Evolutionary conservation across 2,329 filamentous ascomycete species (phyloP), one percentile per base, ranked within the genome.

Genomic region (Domatiomyces globalis): DNA sequence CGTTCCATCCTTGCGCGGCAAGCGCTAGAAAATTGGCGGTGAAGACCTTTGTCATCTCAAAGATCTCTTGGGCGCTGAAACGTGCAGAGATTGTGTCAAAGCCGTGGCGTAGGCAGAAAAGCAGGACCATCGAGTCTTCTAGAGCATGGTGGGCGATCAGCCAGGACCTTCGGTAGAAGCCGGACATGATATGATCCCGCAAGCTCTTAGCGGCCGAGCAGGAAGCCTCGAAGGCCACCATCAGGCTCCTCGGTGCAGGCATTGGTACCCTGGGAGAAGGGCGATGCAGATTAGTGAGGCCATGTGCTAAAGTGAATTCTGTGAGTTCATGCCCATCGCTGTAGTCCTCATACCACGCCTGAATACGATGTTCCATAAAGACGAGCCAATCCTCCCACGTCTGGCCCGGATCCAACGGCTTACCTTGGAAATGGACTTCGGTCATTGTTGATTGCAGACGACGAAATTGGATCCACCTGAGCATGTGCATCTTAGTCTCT

Each of bases 21-120:
- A 66, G 58, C 2, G 60, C 56, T 15, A 66, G 56, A 47, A 65
- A 62, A 48, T 66, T 65, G 29, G 56, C 54, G 3, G 63, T 66
- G 39, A 65, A 60, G 48, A 62, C 60, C 49, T 66, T 66, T 5
- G 63, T 62, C 54, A 63, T 62, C 43, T 65, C 62, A 46, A 65
- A 65, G 22, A 65, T 62, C 25, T 64, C 53, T n/a, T 61, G 56
- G 1, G 62, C 49, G 7, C 45, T 58, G 53, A 63, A 63, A 12
- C 58, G 56, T n/a, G 57, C 55, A 4, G 54, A 56, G 43, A 66
- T 64, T 20, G 60, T 59, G n/a, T 59, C 56, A 46, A 61, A 61
- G 48, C 61, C 62, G 49, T 65, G 61, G 5, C 63, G 59, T 27
- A 66, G 55, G 44, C 63, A 65, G 46, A 63, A 65, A 2, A 66